These are phyloP conservation scores for Salix caprea DNA, from an alignment of 345 rosid genomes.

Conservation along the genomic window DNA sequence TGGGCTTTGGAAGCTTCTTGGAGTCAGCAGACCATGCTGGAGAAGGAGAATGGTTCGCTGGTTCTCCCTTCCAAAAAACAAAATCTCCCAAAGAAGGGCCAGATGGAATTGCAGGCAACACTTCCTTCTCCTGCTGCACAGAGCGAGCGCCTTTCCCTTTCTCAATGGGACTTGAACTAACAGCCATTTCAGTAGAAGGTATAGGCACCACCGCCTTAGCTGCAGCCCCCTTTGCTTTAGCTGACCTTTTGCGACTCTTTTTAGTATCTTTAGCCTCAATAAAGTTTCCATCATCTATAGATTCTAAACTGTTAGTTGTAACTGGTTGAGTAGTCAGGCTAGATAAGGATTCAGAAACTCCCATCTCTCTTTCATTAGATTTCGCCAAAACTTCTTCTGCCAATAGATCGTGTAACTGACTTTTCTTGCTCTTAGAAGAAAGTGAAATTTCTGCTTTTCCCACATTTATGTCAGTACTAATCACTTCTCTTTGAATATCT, in stretches of 20 bases:
- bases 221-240: constrained; percentile 66
- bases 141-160: constrained; percentile 63
- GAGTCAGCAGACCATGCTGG: constrained; percentile 87
- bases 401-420: constrained; percentile 65
- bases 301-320: constrained; percentile 28
- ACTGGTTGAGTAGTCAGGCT: constrained; percentile 27
- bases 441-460: constrained; percentile 44
- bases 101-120: constrained; percentile 69
- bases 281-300: constrained; percentile 61
- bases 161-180: constrained; percentile 59
- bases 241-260: constrained; percentile 81
- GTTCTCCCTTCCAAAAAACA: constrained; percentile 83
- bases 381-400: constrained; percentile 62
- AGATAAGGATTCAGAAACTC: constrained; percentile 27
- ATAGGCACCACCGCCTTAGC: constrained; percentile 40
- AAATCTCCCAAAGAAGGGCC: constrained; percentile 98
- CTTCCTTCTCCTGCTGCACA: constrained; percentile 62
- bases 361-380: constrained; percentile 45
- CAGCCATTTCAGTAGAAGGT: constrained; percentile 42
- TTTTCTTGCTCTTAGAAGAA: constrained; percentile 47
- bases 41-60: constrained; percentile 48
- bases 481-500: constrained; percentile 43
- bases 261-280: constrained; percentile 86
- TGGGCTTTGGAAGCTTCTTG: constrained; percentile 53
- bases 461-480: constrained; percentile 26